A percentile compares a stretch with the other conserved stretches of the same genome.
These are phyloP conservation scores for Schwanniomyces vanrijiae DNA, from an alignment of 805 yeast genomes.

Conservation along the genomic window DNA sequence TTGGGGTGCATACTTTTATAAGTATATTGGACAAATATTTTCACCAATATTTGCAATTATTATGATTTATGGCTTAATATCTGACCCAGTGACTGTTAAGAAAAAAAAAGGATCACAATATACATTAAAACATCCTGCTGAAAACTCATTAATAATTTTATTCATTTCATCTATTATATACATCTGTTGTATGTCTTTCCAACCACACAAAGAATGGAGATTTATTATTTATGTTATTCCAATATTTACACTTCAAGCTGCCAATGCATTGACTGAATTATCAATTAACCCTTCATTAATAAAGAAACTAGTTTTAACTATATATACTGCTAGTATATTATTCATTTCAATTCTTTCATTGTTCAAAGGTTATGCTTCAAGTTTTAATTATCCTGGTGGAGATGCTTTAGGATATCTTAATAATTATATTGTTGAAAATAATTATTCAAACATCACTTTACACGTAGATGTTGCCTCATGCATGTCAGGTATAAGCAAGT, in stretches of 20 bases:
- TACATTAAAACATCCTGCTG: slow-evolving; percentile 27
- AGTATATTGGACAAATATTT: slow-evolving; percentile 40
- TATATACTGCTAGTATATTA: slow-evolving; percentile 24
- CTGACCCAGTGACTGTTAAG: slow-evolving; percentile 36
- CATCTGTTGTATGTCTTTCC: slow-evolving; percentile 67
- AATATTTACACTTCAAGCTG: slow-evolving; percentile 59
- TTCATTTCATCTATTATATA: slow-evolving; percentile 53
- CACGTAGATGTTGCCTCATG: slow-evolving; percentile 81
- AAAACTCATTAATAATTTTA: slow-evolving; percentile 43
- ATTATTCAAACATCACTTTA: slow-evolving; percentile 18
- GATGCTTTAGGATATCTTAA: slow-evolving; percentile 61
- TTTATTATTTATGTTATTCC: slow-evolving; percentile 80
- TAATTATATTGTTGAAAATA: slow-evolving; percentile 26
- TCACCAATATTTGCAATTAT: slow-evolving; percentile 44
- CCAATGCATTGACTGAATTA: slow-evolving; percentile 52
- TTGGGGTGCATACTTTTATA: slow-evolving; percentile 60
- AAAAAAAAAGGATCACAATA: slow-evolving; percentile 13
- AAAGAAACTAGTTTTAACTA: slow-evolving; percentile 26
- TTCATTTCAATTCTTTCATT: slow-evolving; percentile 38
- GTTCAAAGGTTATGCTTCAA: slow-evolving; percentile 60
- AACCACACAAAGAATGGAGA: slow-evolving; percentile 95
- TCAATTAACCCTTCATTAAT: slow-evolving; percentile 13
- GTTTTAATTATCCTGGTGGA: slow-evolving; percentile 89
- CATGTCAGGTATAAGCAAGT: slow-evolving; percentile 83
- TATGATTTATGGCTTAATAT: slow-evolving; percentile 35